Evolutionary conservation across 208 protist genomes (phyloP), one percentile per base, ranked within the genome.

Genomic region (Angomonas deanei): DNA sequence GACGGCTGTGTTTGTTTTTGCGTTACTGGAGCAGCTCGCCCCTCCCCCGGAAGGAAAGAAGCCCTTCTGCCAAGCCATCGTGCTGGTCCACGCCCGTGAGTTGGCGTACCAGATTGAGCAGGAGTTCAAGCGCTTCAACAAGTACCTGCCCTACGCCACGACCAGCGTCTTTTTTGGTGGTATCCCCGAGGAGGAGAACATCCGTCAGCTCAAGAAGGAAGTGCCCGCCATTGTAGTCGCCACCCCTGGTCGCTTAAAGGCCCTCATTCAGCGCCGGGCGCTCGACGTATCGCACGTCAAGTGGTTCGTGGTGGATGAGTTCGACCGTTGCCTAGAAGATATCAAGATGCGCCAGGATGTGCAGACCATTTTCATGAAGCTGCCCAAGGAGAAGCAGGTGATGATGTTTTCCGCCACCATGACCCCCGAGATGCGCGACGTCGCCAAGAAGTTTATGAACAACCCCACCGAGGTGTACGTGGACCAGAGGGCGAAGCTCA

Each of bases 401-500:
- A 99, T 99, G 96, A 99, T 99, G 94, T 99, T 99, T 85, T 98
- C 98, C 13, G 99, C 99, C 15, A 99, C 99, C 36, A 97, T 99
- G 70, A 86, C 88, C 28, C 85, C 98, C 36, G 92, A 98, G 21
- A 88, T 99, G 57, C 84, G 93, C 33, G 67, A 72, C 36, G 78
- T 99, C 11, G 97, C 97, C 60, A 98, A 98, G 74, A 98, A 99
- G 76, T 99, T 99, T 78, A 99, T 99, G 94, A 78, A 76, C 48
- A 88, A 93, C 65, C 74, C 91, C 33, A 94, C 97, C 39, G 97
- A 99, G 81, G 98, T 99, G 50, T 98, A 96, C 76, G 91, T 99
- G 28, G 97, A 99, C 66, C 98, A 99, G 77, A 93, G 98, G 38
- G 83, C 91, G 34, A 99, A 99, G 83, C 86, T 99, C 1, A 99